A percentile compares a stretch with the other conserved stretches of the same genome.
These are phyloP conservation scores for Neurospora cerealis DNA, from an alignment of 495 filamentous ascomycete species.

Conservation along the genomic window DNA sequence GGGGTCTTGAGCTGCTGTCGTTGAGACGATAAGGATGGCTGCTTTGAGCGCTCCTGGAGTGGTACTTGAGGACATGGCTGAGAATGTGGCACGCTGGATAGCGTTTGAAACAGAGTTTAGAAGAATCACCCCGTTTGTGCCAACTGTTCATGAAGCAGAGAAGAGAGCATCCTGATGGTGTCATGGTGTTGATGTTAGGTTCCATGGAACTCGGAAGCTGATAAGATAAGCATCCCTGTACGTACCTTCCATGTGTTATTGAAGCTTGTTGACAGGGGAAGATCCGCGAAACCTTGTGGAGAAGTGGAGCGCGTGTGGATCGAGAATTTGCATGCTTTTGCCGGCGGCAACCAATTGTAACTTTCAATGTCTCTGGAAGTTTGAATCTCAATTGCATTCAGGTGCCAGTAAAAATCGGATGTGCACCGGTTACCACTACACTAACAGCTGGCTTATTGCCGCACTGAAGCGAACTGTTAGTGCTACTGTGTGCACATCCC, in stretches of 20 bases:
- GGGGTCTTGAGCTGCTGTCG: constrained; percentile 79
- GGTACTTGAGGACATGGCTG: constrained; percentile 6
- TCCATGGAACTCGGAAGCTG: neutral
- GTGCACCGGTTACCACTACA: too few species aligned
- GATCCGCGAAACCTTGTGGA: neutral
- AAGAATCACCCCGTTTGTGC: neutral
- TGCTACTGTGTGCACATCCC: too few species aligned
- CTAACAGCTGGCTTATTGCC: too few species aligned
- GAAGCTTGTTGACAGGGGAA: neutral
- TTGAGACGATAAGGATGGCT: constrained; percentile 81
- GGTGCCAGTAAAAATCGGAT: too few species aligned
- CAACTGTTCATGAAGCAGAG: neutral
- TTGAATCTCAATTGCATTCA: neutral
- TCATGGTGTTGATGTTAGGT: neutral
- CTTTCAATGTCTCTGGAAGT: neutral
- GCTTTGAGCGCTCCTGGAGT: constrained; percentile 40
- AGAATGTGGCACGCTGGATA: neutral
- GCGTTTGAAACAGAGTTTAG: neutral
- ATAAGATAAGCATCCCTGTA: neutral
- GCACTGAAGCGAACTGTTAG: too few species aligned
- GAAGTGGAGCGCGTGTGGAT: neutral
- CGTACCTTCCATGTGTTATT: neutral
- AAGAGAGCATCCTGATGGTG: neutral
- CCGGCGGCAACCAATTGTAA: neutral
- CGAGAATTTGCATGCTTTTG: neutral